Conservation (phyloP, 2,329 filamentous ascomycete species). For the Fusarium algeriense region DNA sequence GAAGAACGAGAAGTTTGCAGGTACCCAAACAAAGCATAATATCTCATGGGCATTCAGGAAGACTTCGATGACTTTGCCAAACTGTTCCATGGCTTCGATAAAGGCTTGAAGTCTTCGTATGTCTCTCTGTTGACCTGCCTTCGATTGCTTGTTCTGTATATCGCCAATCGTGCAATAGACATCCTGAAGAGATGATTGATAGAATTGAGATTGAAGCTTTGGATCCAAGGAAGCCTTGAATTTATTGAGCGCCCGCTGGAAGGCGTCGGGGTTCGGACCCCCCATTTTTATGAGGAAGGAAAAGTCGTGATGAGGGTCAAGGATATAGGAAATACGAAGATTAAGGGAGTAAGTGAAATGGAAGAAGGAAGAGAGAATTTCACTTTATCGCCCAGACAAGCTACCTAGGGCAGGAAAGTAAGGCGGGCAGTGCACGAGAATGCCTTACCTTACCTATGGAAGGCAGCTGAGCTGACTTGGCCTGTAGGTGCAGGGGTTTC, state of each 20-base stretch:
- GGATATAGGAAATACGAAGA: too few relatives aligned
- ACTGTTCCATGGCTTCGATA: too few relatives aligned
- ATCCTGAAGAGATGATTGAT: neutral
- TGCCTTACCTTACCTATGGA: too few relatives aligned
- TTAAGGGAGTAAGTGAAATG: neutral
- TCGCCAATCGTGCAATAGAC: neutral
- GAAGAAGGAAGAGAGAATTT: too few relatives aligned
- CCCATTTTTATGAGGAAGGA: conserved; percentile 6
- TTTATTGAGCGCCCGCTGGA: conserved; percentile 1
- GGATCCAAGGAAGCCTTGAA: conserved; percentile 3
- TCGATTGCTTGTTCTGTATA: neutral
- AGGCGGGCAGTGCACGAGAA: too few relatives aligned
- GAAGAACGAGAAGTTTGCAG: too few relatives aligned
- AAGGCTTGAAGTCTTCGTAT: conserved; percentile 3
- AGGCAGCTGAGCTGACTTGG: too few relatives aligned
- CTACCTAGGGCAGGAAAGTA: too few relatives aligned
- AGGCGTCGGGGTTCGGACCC: conserved; percentile 1
- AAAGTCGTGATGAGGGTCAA: neutral
- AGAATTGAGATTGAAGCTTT: neutral
- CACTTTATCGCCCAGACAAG: too few relatives aligned
- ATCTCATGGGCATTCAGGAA: neutral
- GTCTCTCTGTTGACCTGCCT: neutral
- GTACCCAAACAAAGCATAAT: conserved; percentile 25
- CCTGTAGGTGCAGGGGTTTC: too few relatives aligned
- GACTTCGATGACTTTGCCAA: too few relatives aligned